Evolutionary conservation across 2,329 filamentous ascomycete genomes (phyloP).

Genomic region (Clonostachys sp.): DNA sequence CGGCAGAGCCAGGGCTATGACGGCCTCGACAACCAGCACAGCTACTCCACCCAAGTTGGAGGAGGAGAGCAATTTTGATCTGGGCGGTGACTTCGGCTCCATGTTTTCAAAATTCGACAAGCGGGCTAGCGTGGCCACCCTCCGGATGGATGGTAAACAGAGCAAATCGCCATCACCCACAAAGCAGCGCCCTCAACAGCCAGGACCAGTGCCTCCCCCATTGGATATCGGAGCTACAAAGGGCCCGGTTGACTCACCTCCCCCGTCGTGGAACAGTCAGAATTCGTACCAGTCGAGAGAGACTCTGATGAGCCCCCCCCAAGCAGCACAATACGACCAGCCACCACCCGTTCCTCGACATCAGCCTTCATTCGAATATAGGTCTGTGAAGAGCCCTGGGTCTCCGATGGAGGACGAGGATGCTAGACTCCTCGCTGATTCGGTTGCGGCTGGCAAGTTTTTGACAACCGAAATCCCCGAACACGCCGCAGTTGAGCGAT

Average conservation of each 20-base stretch:
- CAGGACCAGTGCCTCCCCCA: conserved; percentile 38
- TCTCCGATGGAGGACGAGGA: conserved; percentile 47
- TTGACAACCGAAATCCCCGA: conserved; percentile 5
- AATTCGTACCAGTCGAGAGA: conserved; percentile 34
- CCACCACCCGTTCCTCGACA: conserved; percentile 35
- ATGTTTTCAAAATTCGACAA: conserved; percentile 55
- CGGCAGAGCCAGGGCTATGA: conserved; percentile 43
- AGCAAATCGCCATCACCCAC: conserved; percentile 25
- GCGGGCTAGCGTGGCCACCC: conserved; percentile 42
- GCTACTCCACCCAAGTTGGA: conserved; percentile 45
- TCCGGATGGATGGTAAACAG: conserved; percentile 29
- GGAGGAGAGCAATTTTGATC: conserved; percentile 38
- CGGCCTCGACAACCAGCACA: conserved; percentile 48
- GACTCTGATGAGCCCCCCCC: conserved; percentile 33
- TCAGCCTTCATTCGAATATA: conserved; percentile 18
- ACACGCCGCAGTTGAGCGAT: conserved; percentile 14
- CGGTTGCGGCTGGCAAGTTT: conserved; percentile 42
- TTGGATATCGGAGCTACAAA: conserved; percentile 29
- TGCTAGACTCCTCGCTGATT: conserved; percentile 45
- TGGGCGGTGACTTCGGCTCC: conserved; percentile 53
- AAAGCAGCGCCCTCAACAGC: conserved; percentile 37
- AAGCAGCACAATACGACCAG: conserved; percentile 23
- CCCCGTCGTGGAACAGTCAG: conserved; percentile 47
- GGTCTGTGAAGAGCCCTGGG: conserved; percentile 23
- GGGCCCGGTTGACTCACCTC: conserved; percentile 36